These are phyloP conservation scores for Biscogniauxia mediterranea DNA, from an alignment of 2,329 filamentous ascomycete genomes.

Conservation along the genomic window DNA sequence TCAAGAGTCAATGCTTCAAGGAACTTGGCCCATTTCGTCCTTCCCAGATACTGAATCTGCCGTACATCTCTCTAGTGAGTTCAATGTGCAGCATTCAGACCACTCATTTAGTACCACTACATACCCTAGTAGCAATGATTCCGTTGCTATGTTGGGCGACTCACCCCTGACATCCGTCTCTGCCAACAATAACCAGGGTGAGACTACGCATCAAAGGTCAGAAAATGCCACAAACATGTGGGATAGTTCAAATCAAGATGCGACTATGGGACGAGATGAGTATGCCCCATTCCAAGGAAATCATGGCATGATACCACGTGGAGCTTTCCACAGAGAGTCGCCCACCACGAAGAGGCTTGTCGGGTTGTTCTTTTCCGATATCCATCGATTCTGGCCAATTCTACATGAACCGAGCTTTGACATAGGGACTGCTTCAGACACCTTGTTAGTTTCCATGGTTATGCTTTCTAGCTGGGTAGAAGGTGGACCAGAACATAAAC, in stretches of 20 bases:
- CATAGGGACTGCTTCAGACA: constrained; percentile 2
- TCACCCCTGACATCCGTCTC: neutral
- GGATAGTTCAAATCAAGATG: neutral
- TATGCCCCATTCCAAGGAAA: neutral
- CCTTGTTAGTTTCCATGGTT: constrained; percentile 10
- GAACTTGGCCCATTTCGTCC: neutral
- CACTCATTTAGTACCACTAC: neutral
- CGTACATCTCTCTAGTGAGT: neutral
- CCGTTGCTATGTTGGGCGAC: neutral
- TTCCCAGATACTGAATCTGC: neutral
- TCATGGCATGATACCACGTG: neutral
- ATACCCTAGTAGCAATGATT: neutral
- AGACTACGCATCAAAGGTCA: neutral
- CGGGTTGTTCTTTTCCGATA: constrained; percentile 14
- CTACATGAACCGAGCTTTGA: constrained; percentile 16
- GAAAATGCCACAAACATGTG: neutral
- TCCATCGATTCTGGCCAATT: constrained; percentile 17
- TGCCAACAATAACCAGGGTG: neutral
- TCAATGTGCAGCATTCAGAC: neutral
- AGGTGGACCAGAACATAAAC: constrained; percentile 10
- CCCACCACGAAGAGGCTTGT: constrained; percentile 10
- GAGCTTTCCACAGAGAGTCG: constrained; percentile 6
- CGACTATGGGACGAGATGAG: neutral
- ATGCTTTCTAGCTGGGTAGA: constrained; percentile 20
- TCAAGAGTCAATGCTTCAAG: neutral